Conservation (phyloP, 2,329 filamentous ascomycete genomes). For the Botryotinia convoluta region DNA sequence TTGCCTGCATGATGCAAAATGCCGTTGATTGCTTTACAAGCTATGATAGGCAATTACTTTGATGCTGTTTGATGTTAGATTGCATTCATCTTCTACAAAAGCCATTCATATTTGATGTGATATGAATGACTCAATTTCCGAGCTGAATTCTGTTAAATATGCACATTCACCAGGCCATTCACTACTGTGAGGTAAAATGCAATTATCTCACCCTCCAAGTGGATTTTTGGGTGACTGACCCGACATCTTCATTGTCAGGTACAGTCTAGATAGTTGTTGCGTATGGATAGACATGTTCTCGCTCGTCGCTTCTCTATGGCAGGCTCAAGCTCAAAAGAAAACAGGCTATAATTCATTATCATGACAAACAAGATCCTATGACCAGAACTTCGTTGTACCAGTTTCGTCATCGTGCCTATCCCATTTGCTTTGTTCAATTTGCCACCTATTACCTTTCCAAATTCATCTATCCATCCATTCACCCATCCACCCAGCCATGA, state of each 20-base stretch:
- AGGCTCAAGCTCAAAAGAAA: neutral
- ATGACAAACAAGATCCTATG: neutral
- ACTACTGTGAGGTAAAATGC: neutral
- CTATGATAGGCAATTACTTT: neutral
- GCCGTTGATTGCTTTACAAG: neutral
- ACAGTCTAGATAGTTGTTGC: neutral
- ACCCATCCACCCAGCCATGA: neutral
- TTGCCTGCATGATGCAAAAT: neutral
- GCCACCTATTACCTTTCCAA: neutral
- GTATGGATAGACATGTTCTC: neutral
- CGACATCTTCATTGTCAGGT: neutral
- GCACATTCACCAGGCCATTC: neutral
- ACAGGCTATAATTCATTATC: neutral
- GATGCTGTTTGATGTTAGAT: neutral
- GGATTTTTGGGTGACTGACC: neutral
- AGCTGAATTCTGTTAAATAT: neutral
- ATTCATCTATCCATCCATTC: neutral
- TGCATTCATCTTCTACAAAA: neutral
- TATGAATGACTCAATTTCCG: neutral
- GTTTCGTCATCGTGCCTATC: neutral
- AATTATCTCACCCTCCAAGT: neutral
- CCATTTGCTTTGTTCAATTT: neutral
- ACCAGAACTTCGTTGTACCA: neutral
- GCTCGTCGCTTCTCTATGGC: neutral
- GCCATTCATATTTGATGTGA: neutral